A percentile compares a stretch with the other conserved stretches of the same genome.
Evolutionary conservation across 2,329 filamentous ascomycete genomes (phyloP).

Genomic region (Westerdykella aurantiaca): DNA sequence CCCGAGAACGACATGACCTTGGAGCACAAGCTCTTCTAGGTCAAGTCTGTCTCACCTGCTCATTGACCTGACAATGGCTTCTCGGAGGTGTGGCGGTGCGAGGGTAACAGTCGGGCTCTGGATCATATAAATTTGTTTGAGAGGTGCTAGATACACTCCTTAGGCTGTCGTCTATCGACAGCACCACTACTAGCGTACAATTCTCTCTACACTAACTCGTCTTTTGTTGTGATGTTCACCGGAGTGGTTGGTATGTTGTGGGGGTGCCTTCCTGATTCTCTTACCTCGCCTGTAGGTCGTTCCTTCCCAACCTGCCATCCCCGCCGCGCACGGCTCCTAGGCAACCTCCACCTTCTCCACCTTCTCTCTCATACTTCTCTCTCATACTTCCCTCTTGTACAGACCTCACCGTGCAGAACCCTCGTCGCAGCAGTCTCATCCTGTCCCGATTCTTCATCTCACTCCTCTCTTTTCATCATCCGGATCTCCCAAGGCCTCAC

Average conservation of each 20-base stretch:
- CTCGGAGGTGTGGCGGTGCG: too few species aligned
- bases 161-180: too few species aligned
- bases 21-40: conserved; percentile 86
- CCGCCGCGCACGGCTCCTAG: neutral
- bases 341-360: neutral
- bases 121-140: too few species aligned
- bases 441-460: conserved; percentile 5
- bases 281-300: conserved; percentile 4
- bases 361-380: neutral
- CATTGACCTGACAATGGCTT: too few species aligned
- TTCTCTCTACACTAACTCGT: too few species aligned
- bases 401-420: conserved; percentile 19
- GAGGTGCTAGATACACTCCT: too few species aligned
- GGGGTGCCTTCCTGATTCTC: neutral
- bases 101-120: too few species aligned
- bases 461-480: neutral
- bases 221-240: too few species aligned
- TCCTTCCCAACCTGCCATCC: neutral
- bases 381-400: neutral
- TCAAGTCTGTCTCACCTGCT: too few species aligned
- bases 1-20: conserved; percentile 98
- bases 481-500: neutral
- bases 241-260: too few species aligned
- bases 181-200: too few species aligned
- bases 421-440: conserved; percentile 13